Evolutionary conservation across 1,284 basidiomycete genomes (phyloP), one percentile per base, ranked within the genome.

Genomic region (Thecaphora frezii): DNA sequence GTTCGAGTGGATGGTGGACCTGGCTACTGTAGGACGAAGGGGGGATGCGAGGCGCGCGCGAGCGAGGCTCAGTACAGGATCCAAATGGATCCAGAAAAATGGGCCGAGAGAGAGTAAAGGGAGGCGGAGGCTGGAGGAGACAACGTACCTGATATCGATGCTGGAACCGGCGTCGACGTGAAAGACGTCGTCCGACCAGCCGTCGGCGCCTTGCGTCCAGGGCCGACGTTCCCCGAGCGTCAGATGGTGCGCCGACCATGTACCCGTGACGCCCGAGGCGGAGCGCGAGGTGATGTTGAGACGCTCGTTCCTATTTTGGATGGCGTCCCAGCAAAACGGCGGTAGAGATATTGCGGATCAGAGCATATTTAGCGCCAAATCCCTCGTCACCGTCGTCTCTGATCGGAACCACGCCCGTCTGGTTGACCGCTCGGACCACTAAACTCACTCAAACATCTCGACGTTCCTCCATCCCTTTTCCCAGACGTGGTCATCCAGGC

Each of bases 151-250:
- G 36, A 73, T 56, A 38, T 71, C 68, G 24, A 71, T 61, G 44
- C 54, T 53, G 40, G 39, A 46, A 22, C 68, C 68, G 7, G 65
- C 58, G 14, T 61, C 21, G 8, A 72, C 66, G 5, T 71, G 66
- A 14, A 73, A 47, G 23, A 69, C 56, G n/a, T 58, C 54, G 2
- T 62, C 56, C 4, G 62, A 57, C 65, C 65, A 78, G 2, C 76
- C 76, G 45, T 78, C 76, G 4, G 58, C 48, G 3, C 67, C 72
- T 28, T 69, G 69, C 0, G 76, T 76, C 71, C 74, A 78, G 12
- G 76, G 60, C 41, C 59, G 47, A 12, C 70, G 63, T 46, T 76
- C 74, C 7, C 56, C 66, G 39, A 56, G 50, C 5, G 50, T 43
- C 30, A 74, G 46, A 19, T 71, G 60, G 21, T 65, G 66, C 16